Evolutionary conservation across 495 filamentous ascomycete genomes (phyloP).

Genomic region (Aspergillus cavernicola): DNA sequence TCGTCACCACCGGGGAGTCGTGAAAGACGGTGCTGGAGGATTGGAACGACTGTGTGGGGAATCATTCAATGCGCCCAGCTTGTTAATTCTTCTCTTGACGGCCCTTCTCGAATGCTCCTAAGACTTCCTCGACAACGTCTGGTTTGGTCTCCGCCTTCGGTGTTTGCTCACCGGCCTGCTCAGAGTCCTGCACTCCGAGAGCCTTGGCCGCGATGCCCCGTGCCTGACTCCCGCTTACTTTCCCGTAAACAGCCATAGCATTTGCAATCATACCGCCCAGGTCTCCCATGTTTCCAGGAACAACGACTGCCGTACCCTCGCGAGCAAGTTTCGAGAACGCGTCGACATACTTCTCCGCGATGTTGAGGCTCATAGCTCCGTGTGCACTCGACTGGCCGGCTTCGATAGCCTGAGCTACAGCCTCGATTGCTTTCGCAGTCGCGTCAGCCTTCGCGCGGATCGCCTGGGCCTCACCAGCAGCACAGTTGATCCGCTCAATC

Average conservation of each 20-base stretch:
- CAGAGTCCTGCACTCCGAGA: conserved; percentile 27
- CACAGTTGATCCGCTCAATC: conserved; percentile 87
- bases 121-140: conserved; percentile 39
- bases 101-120: conserved; percentile 52
- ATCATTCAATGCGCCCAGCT: background rate
- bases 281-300: conserved; percentile 97
- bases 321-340: conserved; percentile 88
- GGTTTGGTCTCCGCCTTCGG: conserved; percentile 15
- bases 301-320: conserved; percentile 89
- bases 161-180: background rate
- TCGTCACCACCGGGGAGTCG: conserved; percentile 11
- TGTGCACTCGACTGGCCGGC: conserved; percentile 71
- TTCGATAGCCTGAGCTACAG: conserved; percentile 70
- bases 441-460: conserved; percentile 82
- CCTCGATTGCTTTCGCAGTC: conserved; percentile 83
- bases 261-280: conserved; percentile 96
- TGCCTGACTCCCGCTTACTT: conserved; percentile 81
- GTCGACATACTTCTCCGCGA: conserved; percentile 97
- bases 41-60: conserved; percentile 7
- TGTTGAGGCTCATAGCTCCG: conserved; percentile 74
- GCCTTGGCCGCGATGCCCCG: conserved; percentile 58
- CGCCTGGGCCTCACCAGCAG: conserved; percentile 87
- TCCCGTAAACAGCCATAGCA: conserved; percentile 92
- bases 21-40: background rate
- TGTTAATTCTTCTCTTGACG: conserved; percentile 37